Evolutionary conservation across 768 basidiomycete genomes (phyloP).

Genomic region (Podaxis sp.): DNA sequence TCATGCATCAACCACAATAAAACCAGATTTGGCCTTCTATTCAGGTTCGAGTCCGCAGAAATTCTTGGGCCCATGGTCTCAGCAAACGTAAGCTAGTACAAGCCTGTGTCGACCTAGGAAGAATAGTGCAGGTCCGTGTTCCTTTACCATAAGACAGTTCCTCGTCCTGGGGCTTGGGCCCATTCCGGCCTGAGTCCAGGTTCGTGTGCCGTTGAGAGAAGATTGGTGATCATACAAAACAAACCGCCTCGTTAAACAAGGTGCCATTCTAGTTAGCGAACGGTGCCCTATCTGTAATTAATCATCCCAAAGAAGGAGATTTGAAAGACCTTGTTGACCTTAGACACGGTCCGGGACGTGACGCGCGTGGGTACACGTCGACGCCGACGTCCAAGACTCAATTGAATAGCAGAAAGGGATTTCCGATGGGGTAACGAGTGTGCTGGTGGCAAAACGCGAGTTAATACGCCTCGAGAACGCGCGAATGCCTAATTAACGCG

Average conservation of each 20-base stretch:
- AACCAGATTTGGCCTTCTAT: not conserved
- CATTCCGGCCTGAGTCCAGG: not conserved
- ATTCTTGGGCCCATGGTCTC: not conserved
- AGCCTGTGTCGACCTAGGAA: not conserved
- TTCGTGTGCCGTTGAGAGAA: not conserved
- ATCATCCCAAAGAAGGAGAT: slow-evolving; percentile 14
- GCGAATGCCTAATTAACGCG: slow-evolving; percentile 5
- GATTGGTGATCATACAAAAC: slow-evolving; percentile 1
- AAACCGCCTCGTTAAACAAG: not conserved
- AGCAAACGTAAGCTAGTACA: not conserved
- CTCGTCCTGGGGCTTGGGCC: not conserved
- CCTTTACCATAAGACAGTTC: not conserved
- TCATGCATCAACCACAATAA: not conserved
- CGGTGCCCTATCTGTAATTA: not conserved
- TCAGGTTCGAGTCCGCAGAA: not conserved
- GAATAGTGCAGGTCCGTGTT: not conserved
- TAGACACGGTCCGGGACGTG: slow-evolving; percentile 5
- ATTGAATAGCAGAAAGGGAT: not conserved
- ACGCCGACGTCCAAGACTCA: not conserved
- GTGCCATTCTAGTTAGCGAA: not conserved
- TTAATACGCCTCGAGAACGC: not conserved
- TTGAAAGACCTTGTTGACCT: slow-evolving; percentile 3
- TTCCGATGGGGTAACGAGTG: not conserved
- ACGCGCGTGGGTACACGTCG: slow-evolving; percentile 9
- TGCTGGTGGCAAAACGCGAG: not conserved